Base-by-base conservation (phyloP, 140 eudicot genomes). In the Ambrosia hybrid region DNA sequence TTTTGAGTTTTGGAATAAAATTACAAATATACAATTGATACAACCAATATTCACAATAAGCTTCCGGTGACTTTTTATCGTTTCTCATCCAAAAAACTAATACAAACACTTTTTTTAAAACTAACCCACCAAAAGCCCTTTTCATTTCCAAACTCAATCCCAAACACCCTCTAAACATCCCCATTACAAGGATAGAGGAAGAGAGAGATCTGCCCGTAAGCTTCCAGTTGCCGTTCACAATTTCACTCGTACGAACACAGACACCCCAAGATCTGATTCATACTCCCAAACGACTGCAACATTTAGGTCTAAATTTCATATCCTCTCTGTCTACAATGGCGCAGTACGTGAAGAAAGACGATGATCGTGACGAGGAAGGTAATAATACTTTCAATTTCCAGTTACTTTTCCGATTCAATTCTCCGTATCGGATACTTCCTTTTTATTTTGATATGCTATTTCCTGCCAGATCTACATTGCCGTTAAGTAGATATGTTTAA, bases 311-410 rank as follows among this genome's bases (percentile, higher is more conserved):
- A 3, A 21, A 53, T 13, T 61, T 62, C 67, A 1, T 10, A 17
- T 21, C 26, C 60, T 38, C 71, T 49, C 38, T 30, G 51, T 51
- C 70, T 52, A 38, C 38, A 79, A 91, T 92, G 98, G 91, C 96
- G 65, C 90, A 83, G 74, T 78, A 86, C 67, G 86, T 92, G 46
- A 89, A 92, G 91, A 92, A 92, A 79, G 96, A 89, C 74, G 98
- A 92, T 57, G 98, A 92, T 88, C 98, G 91, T 65, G 96, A 92
- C 33, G 98, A 92, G 36, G 98, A 92, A 83, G 93, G 98, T 91
- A 85, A 48, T 9, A 16, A 57, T 16, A 21, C 26, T 73, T 11
- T 5, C 9, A 15, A 3, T 57, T 73, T 65, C 33, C 55, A 3
- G n/a, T 39, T 52, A 49, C 5, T 12, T 60, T 33, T n/a, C 56